Conservation (phyloP, 1,139 yeast genomes). For the Magnusiomyces suaveolens region DNA sequence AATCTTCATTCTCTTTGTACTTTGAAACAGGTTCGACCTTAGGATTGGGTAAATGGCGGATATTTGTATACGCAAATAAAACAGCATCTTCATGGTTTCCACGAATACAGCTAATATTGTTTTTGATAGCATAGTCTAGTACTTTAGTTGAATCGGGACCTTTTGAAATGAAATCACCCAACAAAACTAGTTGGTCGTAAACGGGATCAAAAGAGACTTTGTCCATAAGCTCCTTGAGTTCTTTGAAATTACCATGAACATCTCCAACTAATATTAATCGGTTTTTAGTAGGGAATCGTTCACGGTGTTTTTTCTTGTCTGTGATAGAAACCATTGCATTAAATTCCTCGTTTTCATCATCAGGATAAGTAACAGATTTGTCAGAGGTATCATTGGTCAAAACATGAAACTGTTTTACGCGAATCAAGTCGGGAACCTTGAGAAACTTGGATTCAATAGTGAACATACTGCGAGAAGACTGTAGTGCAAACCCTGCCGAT, state of each 20-base stretch:
- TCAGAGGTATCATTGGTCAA: background rate
- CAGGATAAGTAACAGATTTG: background rate
- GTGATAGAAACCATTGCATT: background rate
- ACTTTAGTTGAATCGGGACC: constrained; percentile 71
- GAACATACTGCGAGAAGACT: no score
- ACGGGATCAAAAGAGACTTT: constrained; percentile 36
- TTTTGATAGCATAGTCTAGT: constrained; percentile 49
- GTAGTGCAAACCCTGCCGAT: no score
- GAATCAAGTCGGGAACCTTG: background rate
- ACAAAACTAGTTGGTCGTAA: constrained; percentile 54
- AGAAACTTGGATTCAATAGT: background rate
- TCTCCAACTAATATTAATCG: constrained; percentile 69
- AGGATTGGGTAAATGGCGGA: constrained; percentile 40
- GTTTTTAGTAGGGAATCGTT: background rate
- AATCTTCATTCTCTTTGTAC: background rate
- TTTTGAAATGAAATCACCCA: constrained; percentile 81
- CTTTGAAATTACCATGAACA: constrained; percentile 67
- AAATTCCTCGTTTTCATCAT: background rate
- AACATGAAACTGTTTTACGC: background rate
- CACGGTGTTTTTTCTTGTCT: background rate
- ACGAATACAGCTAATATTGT: constrained; percentile 57
- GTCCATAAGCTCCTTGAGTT: constrained; percentile 44
- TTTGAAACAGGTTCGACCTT: constrained; percentile 17
- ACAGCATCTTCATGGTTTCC: constrained; percentile 83
- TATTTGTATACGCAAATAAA: constrained; percentile 49